phyloP scores from a whole-genome alignment of 805 yeast species.

The Metschnikowia picachoensis region DNA sequence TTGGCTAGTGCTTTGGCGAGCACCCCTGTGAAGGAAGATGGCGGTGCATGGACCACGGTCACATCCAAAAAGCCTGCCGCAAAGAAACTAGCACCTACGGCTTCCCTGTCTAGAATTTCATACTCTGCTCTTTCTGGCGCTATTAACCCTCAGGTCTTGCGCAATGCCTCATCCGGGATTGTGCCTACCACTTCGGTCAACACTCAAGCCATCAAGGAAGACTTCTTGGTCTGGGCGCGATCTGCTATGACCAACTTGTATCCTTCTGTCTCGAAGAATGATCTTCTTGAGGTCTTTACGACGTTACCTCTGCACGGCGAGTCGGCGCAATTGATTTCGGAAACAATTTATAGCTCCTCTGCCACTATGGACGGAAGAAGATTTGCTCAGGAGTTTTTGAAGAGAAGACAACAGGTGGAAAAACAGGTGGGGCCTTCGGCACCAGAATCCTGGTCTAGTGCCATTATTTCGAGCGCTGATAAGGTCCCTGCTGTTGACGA shows the following conservation, averaged over 20 bases:
- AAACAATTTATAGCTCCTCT: slow-evolving; percentile 84
- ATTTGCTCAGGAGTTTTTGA: slow-evolving; percentile 86
- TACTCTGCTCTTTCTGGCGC: slow-evolving; percentile 21
- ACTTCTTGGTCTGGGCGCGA: slow-evolving; percentile 71
- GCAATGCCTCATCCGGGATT: slow-evolving; percentile 35
- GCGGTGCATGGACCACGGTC: slow-evolving; percentile 41
- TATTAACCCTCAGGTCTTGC: slow-evolving; percentile 34
- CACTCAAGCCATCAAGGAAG: slow-evolving; percentile 39
- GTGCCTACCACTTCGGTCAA: slow-evolving; percentile 20
- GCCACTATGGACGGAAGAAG: slow-evolving; percentile 92
- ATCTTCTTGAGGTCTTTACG: slow-evolving; percentile 72
- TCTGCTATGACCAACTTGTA: slow-evolving; percentile 62
- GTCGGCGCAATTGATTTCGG: slow-evolving; percentile 82
- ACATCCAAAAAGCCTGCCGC: slow-evolving; percentile 33
- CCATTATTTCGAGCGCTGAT: slow-evolving; percentile 45
- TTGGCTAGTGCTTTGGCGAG: slow-evolving; percentile 34
- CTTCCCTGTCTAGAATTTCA: slow-evolving; percentile 11
- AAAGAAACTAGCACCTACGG: slow-evolving; percentile 16
- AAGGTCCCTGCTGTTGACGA: slow-evolving; percentile 38
- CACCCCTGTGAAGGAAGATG: slow-evolving; percentile 20
- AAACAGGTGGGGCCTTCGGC: slow-evolving; percentile 40
- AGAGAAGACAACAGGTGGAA: slow-evolving; percentile 73
- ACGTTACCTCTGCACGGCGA: slow-evolving; percentile 75
- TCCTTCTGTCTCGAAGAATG: slow-evolving; percentile 72
- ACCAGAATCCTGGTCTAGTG: slow-evolving; percentile 68